Evolutionary conservation across 441 rosid genomes (phyloP).

Genomic region (Rhodomyrtus psidioides): DNA sequence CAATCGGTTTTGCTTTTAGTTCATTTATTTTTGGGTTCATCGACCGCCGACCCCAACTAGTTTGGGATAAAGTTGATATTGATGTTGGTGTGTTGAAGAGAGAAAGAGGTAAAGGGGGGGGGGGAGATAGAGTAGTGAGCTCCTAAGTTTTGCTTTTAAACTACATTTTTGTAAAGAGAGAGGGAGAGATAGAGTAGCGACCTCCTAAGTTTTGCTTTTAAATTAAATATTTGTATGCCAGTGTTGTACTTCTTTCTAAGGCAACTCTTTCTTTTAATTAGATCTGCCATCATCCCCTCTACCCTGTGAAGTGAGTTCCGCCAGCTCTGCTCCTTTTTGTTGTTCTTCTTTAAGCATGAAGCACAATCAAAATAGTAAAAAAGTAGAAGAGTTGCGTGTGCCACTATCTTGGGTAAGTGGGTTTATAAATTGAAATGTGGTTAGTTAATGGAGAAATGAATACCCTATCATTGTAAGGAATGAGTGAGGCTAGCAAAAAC

Average conservation of each 20-base stretch:
- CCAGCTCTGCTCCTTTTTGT: not conserved
- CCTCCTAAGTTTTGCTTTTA: not conserved
- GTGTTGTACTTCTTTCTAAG: not conserved
- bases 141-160: too few species aligned
- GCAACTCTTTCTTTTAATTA: not conserved
- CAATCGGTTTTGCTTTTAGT: too few species aligned
- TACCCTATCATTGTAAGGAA: not conserved
- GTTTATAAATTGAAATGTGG: not conserved
- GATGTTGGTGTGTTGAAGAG: not conserved
- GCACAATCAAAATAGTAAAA: too few species aligned
- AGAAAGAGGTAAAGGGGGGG: not conserved
- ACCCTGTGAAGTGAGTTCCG: not conserved
- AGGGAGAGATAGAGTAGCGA: too few species aligned
- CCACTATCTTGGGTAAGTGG: not conserved
- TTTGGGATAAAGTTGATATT: too few species aligned
- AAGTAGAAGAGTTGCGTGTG: too few species aligned
- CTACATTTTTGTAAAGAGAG: too few species aligned
- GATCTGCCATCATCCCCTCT: not conserved
- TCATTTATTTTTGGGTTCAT: too few species aligned
- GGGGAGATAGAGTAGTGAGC: not conserved
- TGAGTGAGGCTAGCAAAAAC: not conserved
- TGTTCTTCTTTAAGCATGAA: not conserved
- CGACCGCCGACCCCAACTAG: too few species aligned
- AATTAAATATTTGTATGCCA: not conserved
- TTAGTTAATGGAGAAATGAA: not conserved